Evolutionary conservation across 225 moss, liverwort and hornwort species (phyloP), one percentile per base, ranked within the genome.

Genomic region (Antitrichia curtipendula): DNA sequence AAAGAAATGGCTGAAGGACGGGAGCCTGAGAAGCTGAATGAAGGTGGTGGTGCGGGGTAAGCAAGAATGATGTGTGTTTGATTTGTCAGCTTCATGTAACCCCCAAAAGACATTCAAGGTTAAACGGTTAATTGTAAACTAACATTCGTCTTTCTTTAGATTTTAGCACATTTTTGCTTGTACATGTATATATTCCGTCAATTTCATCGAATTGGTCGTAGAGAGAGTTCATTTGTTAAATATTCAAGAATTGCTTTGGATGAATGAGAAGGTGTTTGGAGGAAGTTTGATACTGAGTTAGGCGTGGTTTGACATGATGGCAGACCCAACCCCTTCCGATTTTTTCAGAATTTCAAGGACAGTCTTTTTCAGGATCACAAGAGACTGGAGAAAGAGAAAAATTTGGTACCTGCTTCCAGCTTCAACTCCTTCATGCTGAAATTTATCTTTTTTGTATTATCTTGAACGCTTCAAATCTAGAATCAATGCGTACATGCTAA

Each of bases 341-440:
- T 94, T 89, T 89, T 94, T 68, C 92, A 92, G 88, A 94, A 92
- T 61, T 94, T 94, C 63, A 94, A 94, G 90, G 92, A 94, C 41
- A 16, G 90, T 80, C 91, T 94, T 70, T 94, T 94, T 52, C 91
- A 90, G 80, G 92, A 94, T 68, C 91, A 94, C 84, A 94, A 92
- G 84, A 92, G 53, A 88, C 54, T 92, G 86, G 32, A 92, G 86
- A 86, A 49, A 84, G 94, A 94, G 86, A 94, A 94, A 53, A 91
- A 90, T 52, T 64, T 94, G 92, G 92, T 94, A 92, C 25, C 34
- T 87, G 32, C 61, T 63, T 22, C 52, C n/a, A 21, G 29, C 34
- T 87, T 56, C 19, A 25, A 49, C 60, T 84, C 20, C 20, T 70
- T 57, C 17, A 83, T 64, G 59, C 57, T 16, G 50, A 19, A 34